A percentile compares a stretch with the other conserved stretches of the same genome.
phyloP scores from a whole-genome alignment of 202 grass and related monocot genomes.

The Saccharum hybrid region DNA sequence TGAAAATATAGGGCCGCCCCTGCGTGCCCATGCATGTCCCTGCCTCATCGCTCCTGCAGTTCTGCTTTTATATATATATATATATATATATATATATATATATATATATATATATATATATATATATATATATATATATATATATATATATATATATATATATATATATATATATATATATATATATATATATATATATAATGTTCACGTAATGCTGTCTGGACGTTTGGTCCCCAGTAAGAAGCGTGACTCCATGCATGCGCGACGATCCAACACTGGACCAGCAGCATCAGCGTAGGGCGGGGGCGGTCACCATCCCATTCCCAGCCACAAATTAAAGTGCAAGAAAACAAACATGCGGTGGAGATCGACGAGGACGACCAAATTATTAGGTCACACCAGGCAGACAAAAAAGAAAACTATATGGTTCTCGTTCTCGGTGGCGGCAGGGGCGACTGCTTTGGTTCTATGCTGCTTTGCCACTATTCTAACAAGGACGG shows the following conservation, averaged over 20 bases:
- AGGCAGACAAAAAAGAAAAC: background rate
- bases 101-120: no score
- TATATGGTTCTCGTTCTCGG: conserved; percentile 3
- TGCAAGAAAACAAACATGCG: conserved; percentile 1
- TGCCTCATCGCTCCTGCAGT: no score
- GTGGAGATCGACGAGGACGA: background rate
- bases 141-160: no score
- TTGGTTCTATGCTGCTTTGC: background rate
- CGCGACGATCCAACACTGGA: background rate
- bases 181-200: no score
- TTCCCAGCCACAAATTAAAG: conserved; percentile 5
- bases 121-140: no score
- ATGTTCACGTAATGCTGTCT: background rate
- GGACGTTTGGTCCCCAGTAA: no score
- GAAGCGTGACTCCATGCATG: background rate
- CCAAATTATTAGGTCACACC: conserved; percentile 26
- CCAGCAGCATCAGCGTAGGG: background rate
- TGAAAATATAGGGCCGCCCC: no score
- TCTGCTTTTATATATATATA: no score
- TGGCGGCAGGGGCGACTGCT: background rate
- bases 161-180: no score
- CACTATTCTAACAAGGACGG: background rate
- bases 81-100: no score
- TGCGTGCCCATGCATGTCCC: no score
- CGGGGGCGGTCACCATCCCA: background rate